phyloP scores from a whole-genome alignment of 2,329 filamentous ascomycete genomes.

The Sporothrix dimorphospora region DNA sequence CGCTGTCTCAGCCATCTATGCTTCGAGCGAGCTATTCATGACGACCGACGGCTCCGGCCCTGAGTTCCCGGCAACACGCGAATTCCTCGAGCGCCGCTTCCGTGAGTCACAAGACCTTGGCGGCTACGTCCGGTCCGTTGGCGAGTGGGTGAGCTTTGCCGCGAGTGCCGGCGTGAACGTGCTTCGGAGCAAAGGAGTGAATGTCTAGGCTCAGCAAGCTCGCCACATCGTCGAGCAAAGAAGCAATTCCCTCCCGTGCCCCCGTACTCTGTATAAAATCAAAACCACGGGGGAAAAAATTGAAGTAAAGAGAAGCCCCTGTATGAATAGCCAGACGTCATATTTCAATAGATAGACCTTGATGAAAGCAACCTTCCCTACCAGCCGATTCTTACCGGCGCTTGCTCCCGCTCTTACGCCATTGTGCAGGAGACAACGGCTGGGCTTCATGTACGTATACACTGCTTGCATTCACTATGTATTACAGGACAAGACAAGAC shows the following conservation, averaged over 20 bases:
- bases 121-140: slow-evolving; percentile 63
- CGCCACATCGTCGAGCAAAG: not conserved
- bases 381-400: not conserved
- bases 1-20: slow-evolving; percentile 61
- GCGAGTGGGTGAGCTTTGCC: slow-evolving; percentile 83
- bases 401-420: not conserved
- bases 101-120: slow-evolving; percentile 69
- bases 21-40: slow-evolving; percentile 88
- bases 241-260: not conserved
- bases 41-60: slow-evolving; percentile 74
- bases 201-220: slow-evolving; percentile 57
- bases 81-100: slow-evolving; percentile 77
- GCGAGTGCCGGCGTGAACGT: slow-evolving; percentile 77
- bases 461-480: not conserved
- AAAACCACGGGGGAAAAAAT: not conserved
- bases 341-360: not conserved
- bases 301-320: not conserved
- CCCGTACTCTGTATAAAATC: not conserved
- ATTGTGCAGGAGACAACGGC: not conserved
- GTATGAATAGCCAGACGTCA: not conserved
- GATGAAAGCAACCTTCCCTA: not conserved
- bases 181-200: slow-evolving; percentile 82
- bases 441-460: not conserved
- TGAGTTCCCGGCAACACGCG: slow-evolving; percentile 74
- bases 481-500: not conserved